Evolutionary conservation across 1,284 basidiomycete species (phyloP), one percentile per base, ranked within the genome.

Genomic region (Stereum hirsutum): DNA sequence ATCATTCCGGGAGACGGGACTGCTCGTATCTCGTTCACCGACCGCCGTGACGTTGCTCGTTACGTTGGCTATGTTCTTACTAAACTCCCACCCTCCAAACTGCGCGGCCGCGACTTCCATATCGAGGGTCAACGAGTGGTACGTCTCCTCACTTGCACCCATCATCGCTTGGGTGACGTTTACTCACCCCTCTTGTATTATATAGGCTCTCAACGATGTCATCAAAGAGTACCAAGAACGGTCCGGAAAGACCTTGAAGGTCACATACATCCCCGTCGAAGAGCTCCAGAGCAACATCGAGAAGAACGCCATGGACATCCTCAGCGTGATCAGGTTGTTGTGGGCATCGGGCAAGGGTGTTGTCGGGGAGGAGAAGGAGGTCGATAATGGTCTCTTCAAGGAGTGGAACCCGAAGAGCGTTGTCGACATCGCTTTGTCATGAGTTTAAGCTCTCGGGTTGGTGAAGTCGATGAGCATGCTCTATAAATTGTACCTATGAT

Each of bases 381-480:
- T 36, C 12, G 20, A 12, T 20, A n/a, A 36, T 20, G 12, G n/a
- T 12, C 15, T 17, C 15, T 36, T 15, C 15, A n/a, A n/a, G 34
- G 34, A 36, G 20, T 36, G 34, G 34, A 36, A 36, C n/a, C 34
- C 34, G 20, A 36, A 36, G 34, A 36, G 12, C 6, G 34, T 36
- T 5, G 21, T 36, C n/a, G 34, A 36, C 6, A 20, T 36, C 20
- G n/a, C n/a, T n/a, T n/a, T n/a, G n/a, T n/a, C n/a, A n/a, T n/a
- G n/a, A n/a, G n/a, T n/a, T n/a, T n/a, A n/a, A n/a, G n/a, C n/a
- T n/a, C n/a, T n/a, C n/a, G n/a, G n/a, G n/a, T n/a, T n/a, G n/a
- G n/a, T n/a, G n/a, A n/a, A n/a, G n/a, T n/a, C n/a, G n/a, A n/a
- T n/a, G n/a, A n/a, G n/a, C n/a, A n/a, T n/a, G n/a, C n/a, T n/a